Conservation (phyloP, 2,329 filamentous ascomycete species). For the Fusarium tricinctum region DNA sequence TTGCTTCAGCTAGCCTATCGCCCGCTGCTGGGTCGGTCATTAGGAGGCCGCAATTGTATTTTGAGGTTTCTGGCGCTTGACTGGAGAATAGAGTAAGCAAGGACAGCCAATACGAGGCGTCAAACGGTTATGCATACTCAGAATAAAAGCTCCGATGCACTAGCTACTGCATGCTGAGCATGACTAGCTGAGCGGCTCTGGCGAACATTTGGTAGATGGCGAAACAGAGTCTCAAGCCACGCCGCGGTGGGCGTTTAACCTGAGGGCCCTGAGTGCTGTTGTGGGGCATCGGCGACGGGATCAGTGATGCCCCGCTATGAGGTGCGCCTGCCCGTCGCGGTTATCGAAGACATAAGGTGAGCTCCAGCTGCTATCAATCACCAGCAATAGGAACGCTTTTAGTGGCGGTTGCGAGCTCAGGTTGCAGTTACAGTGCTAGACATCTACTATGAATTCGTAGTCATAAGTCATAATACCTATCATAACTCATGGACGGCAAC, state of each 20-base stretch:
- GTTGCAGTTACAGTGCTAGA: slow-evolving; percentile 5
- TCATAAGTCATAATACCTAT: too few relatives aligned
- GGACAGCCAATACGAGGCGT: slow-evolving; percentile 24
- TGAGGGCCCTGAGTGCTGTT: slow-evolving; percentile 1
- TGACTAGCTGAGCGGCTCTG: slow-evolving; percentile 28
- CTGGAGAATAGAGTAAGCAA: background rate
- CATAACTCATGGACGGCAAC: slow-evolving; percentile 4
- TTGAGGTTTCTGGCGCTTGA: slow-evolving; percentile 11
- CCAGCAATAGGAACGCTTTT: slow-evolving; percentile 4
- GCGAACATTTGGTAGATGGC: slow-evolving; percentile 10
- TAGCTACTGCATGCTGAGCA: slow-evolving; percentile 32
- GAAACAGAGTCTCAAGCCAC: slow-evolving; percentile 23
- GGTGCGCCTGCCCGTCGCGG: slow-evolving; percentile 7
- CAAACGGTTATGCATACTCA: slow-evolving; percentile 35
- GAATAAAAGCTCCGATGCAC: slow-evolving; percentile 31
- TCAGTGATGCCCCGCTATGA: slow-evolving; percentile 13
- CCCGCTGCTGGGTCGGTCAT: slow-evolving; percentile 22
- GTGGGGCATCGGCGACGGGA: slow-evolving; percentile 21
- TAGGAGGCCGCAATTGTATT: slow-evolving; percentile 7
- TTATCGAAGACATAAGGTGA: slow-evolving; percentile 11
- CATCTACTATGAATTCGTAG: too few relatives aligned
- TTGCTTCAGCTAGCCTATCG: slow-evolving; percentile 31
- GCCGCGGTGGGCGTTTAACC: slow-evolving; percentile 29
- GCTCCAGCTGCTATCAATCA: slow-evolving; percentile 3
- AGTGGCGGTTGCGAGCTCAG: slow-evolving; percentile 15